Evolutionary conservation across 1,284 basidiomycete species (phyloP), one percentile per base, ranked within the genome.

Genomic region (Papiliotrema fonsecae): DNA sequence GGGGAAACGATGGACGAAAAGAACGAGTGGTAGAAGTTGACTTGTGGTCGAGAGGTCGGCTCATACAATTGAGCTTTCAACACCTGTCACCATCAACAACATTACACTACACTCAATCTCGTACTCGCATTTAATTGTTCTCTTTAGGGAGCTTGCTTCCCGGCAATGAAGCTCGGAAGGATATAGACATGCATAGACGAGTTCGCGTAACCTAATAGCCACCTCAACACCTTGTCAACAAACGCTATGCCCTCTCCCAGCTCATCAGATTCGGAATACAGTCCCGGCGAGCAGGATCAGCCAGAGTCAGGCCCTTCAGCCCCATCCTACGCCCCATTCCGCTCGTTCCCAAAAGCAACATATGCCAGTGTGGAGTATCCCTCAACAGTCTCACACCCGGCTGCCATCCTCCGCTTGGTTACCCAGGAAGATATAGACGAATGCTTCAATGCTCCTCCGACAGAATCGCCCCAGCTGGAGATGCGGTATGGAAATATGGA

Each of bases 321-420:
- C 13, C 30, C 55, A 19, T 35, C 34, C 30, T 50, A 39, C n/a
- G 79, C 81, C 0, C 76, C 73, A 9, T 73, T 76, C 49, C 72
- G 59, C 14, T 73, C 79, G 6, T 76, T 91, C 9, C 82, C 85
- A 7, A 76, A 80, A 27, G 76, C 77, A 3, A 75, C 81, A 19
- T 86, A 84, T 70, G 87, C 86, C 61, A 84, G 88, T 3, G 76
- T 96, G 56, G 91, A 96, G 72, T 93, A 90, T 73, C 91, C 90
- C 6, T 89, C 89, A 47, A 88, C 88, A 56, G 84, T 96, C 44
- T 75, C 78, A 18, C 55, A 64, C n/a, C 56, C 65, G 10, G 66
- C 77, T 1, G 67, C 77, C 1, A 88, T 88, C 27, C 78, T 86
- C 4, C 77, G 80, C 0, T 62, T 93, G 9, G 85, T 88, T 4